These are phyloP conservation scores for Naganishia vishniacii DNA, from an alignment of 768 basidiomycete species.

Conservation along the genomic window DNA sequence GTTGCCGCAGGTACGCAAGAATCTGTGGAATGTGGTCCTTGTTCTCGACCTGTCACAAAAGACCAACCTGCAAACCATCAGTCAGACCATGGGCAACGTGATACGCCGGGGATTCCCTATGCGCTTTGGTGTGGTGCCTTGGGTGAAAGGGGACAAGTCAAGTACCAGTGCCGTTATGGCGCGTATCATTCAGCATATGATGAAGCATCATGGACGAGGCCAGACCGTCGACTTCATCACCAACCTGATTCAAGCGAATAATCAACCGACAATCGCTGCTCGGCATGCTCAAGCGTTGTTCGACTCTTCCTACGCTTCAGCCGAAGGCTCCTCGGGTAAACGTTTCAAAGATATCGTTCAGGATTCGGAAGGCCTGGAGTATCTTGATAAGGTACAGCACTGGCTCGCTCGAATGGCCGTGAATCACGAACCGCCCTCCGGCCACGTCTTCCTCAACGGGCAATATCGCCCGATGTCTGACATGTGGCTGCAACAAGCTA, in stretches of 20 bases:
- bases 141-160: slow-evolving; percentile 51
- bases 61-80: slow-evolving; percentile 60
- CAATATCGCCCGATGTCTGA: slow-evolving; percentile 48
- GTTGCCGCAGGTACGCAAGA: slow-evolving; percentile 66
- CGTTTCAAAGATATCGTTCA: slow-evolving; percentile 39
- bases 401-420: slow-evolving; percentile 16
- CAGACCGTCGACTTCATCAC: slow-evolving; percentile 60
- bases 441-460: slow-evolving; percentile 85
- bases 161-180: slow-evolving; percentile 58
- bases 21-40: slow-evolving; percentile 77
- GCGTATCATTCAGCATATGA: slow-evolving; percentile 62
- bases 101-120: slow-evolving; percentile 69
- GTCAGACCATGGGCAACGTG: slow-evolving; percentile 61
- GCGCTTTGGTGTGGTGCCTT: slow-evolving; percentile 79
- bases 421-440: slow-evolving; percentile 47
- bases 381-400: slow-evolving; percentile 27
- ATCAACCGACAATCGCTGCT: slow-evolving; percentile 5
- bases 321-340: slow-evolving; percentile 23
- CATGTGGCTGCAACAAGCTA: slow-evolving; percentile 24
- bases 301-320: slow-evolving; percentile 28
- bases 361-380: slow-evolving; percentile 30
- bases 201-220: slow-evolving; percentile 60
- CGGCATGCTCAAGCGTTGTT: not conserved
- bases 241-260: not conserved
- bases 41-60: slow-evolving; percentile 71